Percentiles rank a stretch among this genome's conserved stretches.
phyloP scores from a whole-genome alignment of 495 filamentous ascomycete species.

The Penicillium riverlandense region DNA sequence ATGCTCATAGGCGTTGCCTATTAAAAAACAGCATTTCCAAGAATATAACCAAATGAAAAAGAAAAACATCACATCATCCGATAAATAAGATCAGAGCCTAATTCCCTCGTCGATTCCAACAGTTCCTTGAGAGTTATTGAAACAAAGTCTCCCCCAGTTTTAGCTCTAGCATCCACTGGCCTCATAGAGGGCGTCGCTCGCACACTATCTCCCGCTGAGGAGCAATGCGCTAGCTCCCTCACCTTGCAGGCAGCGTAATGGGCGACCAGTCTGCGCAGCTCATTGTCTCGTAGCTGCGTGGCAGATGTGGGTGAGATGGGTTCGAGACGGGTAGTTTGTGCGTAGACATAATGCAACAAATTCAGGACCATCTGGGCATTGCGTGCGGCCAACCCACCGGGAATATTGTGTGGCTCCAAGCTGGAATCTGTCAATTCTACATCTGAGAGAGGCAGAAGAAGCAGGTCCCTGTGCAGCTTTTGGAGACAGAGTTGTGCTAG shows the following conservation, averaged over 20 bases:
- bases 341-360: conserved; percentile 35
- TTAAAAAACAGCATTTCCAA: too few relatives aligned
- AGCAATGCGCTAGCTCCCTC: conserved; percentile 33
- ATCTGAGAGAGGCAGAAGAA: conserved; percentile 21
- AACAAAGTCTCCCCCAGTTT: conserved; percentile 12
- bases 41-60: too few relatives aligned
- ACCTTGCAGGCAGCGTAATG: conserved; percentile 41
- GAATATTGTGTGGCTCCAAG: conserved; percentile 7
- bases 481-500: conserved; percentile 38
- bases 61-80: conserved; percentile 29
- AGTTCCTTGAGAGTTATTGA: conserved; percentile 28
- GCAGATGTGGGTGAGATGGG: conserved; percentile 35
- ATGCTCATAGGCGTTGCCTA: too few relatives aligned
- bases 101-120: conserved; percentile 33
- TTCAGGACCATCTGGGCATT: conserved; percentile 34
- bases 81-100: conserved; percentile 42
- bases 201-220: conserved; percentile 23
- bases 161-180: conserved; percentile 8
- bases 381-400: conserved; percentile 13
- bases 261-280: conserved; percentile 34
- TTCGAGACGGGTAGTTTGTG: conserved; percentile 35
- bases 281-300: conserved; percentile 39
- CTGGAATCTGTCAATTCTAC: conserved; percentile 5
- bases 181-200: conserved; percentile 14
- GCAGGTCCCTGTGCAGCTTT: conserved; percentile 33